Evolutionary conservation across 345 rosid species (phyloP), one percentile per base, ranked within the genome.

Genomic region (Pistacia atlantica): DNA sequence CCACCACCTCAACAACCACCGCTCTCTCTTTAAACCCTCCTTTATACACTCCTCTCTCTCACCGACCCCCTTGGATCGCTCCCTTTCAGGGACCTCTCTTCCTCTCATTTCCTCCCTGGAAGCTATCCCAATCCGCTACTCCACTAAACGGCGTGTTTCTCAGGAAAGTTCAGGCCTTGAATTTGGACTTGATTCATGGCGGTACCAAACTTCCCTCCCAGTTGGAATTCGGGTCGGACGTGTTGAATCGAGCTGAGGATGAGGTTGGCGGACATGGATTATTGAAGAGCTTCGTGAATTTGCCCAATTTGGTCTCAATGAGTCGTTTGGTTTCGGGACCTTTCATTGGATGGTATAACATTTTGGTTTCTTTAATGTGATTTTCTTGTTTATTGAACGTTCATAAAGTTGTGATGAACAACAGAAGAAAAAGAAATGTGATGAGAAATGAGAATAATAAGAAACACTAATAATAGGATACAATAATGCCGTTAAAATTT

Each of bases 321-420:
- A 78, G 91, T 54, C 89, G 97, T 69, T 59, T 96, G 84, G 87
- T 85, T 66, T 96, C 98, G 74, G 98, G 99, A 59, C 99, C 99
- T 80, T 75, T 87, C 51, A 86, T 96, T 73, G 91, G 97, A 86
- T 91, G 99, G 98, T 94, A 83, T 46, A 79, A 59, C 57, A 45
- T 13, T 14, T 70, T 57, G 25, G 13, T 51, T 55, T 11, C 35
- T 33, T 73, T 65, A 8, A 1, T 35, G 38, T 63, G 5, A 9
- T 33, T 69, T 18, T 25, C 38, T 55, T 37, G 69, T 56, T 62
- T 1, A 46, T 58, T 69, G 56, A 28, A 18, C 38, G 5, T 42
- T 8, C 46, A 42, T 42, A 42, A 42, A 42, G 46, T 42, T 5
- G 46, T 42, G 9, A 61, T 6, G 9, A 61, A 60, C 8, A n/a